phyloP scores from a whole-genome alignment of 2,329 filamentous ascomycete species.

The Botrytis elliptica region DNA sequence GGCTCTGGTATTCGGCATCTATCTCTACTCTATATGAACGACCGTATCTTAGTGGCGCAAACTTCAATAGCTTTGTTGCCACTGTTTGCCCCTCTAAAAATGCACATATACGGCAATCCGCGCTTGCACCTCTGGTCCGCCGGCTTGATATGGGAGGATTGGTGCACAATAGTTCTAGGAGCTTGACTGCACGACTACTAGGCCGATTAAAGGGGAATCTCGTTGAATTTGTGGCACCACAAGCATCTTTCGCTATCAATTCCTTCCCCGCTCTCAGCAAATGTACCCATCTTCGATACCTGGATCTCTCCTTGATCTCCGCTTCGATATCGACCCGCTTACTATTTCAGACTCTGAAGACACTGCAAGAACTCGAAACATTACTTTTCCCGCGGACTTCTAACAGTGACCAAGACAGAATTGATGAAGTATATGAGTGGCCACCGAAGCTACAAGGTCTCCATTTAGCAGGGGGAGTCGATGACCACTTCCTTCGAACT shows the following conservation, averaged over 20 bases:
- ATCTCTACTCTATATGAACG: slow-evolving; percentile 34
- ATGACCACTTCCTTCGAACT: slow-evolving; percentile 34
- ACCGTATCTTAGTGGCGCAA: slow-evolving; percentile 35
- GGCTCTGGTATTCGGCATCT: slow-evolving; percentile 36
- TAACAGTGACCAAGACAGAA: slow-evolving; percentile 26
- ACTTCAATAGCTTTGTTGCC: slow-evolving; percentile 37
- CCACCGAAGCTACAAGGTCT: slow-evolving; percentile 37
- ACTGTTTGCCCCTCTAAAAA: slow-evolving; percentile 41
- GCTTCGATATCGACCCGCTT: slow-evolving; percentile 37
- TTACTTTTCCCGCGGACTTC: slow-evolving; percentile 39
- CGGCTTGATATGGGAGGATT: slow-evolving; percentile 39
- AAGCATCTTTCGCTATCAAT: slow-evolving; percentile 39
- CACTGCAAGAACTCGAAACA: slow-evolving; percentile 35
- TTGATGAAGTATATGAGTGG: slow-evolving; percentile 33
- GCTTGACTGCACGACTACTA: slow-evolving; percentile 37
- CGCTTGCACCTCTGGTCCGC: slow-evolving; percentile 35
- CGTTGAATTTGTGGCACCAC: slow-evolving; percentile 39
- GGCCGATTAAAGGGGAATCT: slow-evolving; percentile 39
- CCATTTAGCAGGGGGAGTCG: slow-evolving; percentile 38
- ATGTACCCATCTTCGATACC: slow-evolving; percentile 36
- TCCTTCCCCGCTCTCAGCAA: slow-evolving; percentile 40
- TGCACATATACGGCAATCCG: slow-evolving; percentile 38
- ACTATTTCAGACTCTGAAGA: slow-evolving; percentile 37
- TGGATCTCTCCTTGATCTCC: slow-evolving; percentile 38
- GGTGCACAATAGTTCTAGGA: slow-evolving; percentile 37